phyloP scores from a whole-genome alignment of 768 basidiomycete species.

The Amanita thiersii region DNA sequence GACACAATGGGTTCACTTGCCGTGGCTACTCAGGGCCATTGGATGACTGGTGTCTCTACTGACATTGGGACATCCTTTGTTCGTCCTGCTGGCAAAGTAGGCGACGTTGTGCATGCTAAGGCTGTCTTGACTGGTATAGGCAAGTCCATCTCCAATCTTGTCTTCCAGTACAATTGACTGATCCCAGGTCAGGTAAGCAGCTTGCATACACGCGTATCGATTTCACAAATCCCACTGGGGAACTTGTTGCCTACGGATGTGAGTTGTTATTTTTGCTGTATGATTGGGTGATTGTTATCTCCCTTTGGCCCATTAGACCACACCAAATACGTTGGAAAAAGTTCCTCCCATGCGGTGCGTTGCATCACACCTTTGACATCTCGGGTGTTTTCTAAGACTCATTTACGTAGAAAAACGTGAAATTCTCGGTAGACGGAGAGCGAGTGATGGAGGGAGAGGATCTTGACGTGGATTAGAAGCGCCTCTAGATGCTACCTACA shows the following conservation, averaged over 20 bases:
- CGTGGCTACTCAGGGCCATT: conserved; percentile 76
- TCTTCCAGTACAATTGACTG: background rate
- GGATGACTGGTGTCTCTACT: conserved; percentile 83
- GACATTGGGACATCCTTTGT: conserved; percentile 77
- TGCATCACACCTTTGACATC: background rate
- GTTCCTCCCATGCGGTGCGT: conserved; percentile 36
- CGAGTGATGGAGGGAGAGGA: conserved; percentile 58
- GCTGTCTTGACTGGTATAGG: conserved; percentile 68
- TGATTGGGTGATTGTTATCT: conserved; percentile 7
- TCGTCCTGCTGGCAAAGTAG: conserved; percentile 63
- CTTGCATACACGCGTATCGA: conserved; percentile 79
- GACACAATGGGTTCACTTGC: conserved; percentile 82
- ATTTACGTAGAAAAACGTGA: conserved; percentile 54
- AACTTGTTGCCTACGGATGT: conserved; percentile 80
- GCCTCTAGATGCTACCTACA: too few relatives aligned
- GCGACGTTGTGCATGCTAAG: conserved; percentile 58
- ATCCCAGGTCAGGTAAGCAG: conserved; percentile 48
- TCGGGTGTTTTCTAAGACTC: conserved; percentile 1
- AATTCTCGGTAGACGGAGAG: conserved; percentile 75
- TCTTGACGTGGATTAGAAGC: conserved; percentile 20
- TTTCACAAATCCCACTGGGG: conserved; percentile 55
- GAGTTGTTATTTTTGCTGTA: conserved; percentile 18
- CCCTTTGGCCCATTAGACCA: conserved; percentile 43
- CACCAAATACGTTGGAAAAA: conserved; percentile 80
- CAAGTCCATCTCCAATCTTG: conserved; percentile 16